A percentile compares a stretch with the other conserved stretches of the same genome.
Evolutionary conservation across 768 basidiomycete genomes (phyloP).

Genomic region (Hygrocybe punicea): DNA sequence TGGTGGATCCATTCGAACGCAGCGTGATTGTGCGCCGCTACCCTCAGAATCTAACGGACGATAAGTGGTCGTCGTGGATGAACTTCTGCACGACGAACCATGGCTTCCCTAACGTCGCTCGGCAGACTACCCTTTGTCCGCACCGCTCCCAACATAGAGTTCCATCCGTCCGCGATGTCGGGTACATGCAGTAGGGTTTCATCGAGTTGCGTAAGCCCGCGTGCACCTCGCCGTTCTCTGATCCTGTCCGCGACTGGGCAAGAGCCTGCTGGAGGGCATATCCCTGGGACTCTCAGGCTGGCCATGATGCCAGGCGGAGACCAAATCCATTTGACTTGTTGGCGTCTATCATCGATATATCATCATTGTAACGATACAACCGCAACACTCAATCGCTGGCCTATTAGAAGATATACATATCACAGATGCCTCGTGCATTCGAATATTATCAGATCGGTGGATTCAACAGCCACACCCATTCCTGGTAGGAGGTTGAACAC

Average conservation of each 20-base stretch:
- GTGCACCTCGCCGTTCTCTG: conserved; percentile 44
- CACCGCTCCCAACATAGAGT: conserved; percentile 47
- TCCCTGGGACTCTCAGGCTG: conserved; percentile 45
- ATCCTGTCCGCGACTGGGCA: conserved; percentile 49
- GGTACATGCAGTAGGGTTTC: conserved; percentile 49
- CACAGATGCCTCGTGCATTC: too few species aligned
- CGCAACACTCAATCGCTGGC: too few species aligned
- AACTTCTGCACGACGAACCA: conserved; percentile 32
- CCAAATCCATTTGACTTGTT: too few species aligned
- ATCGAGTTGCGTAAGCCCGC: conserved; percentile 51
- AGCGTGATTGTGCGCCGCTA: conserved; percentile 49
- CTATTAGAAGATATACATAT: too few species aligned
- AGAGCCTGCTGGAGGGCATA: conserved; percentile 42
- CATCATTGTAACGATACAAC: too few species aligned
- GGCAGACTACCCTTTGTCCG: conserved; percentile 46
- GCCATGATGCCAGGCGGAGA: neutral
- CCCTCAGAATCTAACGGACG: conserved; percentile 42
- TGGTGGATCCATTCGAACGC: conserved; percentile 59
- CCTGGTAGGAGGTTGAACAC: neutral
- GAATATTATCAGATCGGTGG: conserved; percentile 4
- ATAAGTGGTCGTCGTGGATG: neutral
- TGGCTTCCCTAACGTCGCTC: conserved; percentile 49
- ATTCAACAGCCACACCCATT: neutral
- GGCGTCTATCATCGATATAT: too few species aligned
- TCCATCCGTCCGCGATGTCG: conserved; percentile 49